phyloP scores from a whole-genome alignment of 1,284 basidiomycete genomes.

The Cryptococcus floricola region DNA sequence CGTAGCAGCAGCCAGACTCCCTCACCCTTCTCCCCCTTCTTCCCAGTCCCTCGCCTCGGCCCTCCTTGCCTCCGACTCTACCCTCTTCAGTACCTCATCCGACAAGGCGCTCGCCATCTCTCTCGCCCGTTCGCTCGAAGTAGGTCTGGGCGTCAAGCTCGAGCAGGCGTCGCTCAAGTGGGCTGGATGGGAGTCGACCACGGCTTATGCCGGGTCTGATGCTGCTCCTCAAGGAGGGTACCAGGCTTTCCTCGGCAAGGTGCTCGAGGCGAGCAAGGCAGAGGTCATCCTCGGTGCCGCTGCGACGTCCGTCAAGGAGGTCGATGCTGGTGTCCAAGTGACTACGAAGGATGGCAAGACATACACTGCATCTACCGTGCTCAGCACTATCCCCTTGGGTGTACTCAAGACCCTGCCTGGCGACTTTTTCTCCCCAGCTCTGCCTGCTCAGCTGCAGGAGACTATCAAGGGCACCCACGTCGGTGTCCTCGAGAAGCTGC shows the following conservation, averaged over 20 bases:
- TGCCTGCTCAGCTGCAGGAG: constrained; percentile 32
- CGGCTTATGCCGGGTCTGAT: constrained; percentile 52
- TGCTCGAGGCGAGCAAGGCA: constrained; percentile 44
- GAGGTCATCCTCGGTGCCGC: constrained; percentile 39
- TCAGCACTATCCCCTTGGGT: constrained; percentile 51
- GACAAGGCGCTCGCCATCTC: constrained; percentile 32
- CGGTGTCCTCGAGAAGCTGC: constrained; percentile 52
- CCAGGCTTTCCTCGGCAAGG: constrained; percentile 46
- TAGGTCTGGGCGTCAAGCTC: constrained; percentile 52
- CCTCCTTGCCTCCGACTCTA: constrained; percentile 42
- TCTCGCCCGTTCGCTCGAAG: constrained; percentile 51
- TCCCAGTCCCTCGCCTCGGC: constrained; percentile 26
- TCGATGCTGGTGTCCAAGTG: constrained; percentile 23
- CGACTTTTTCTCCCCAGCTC: constrained; percentile 40
- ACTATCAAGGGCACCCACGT: constrained; percentile 46
- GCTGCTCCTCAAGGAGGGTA: constrained; percentile 54
- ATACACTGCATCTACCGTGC: constrained; percentile 39
- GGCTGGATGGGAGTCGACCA: constrained; percentile 48
- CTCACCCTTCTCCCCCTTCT: constrained; percentile 16
- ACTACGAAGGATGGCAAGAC: constrained; percentile 30
- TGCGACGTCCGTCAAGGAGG: constrained; percentile 27
- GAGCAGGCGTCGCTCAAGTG: constrained; percentile 48
- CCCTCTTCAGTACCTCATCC: constrained; percentile 19
- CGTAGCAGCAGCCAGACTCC: constrained; percentile 27
- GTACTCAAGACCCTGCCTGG: constrained; percentile 42